Base-by-base conservation (phyloP, 2,329 filamentous ascomycete species). In the Neopestalotiopsis clavispora region DNA sequence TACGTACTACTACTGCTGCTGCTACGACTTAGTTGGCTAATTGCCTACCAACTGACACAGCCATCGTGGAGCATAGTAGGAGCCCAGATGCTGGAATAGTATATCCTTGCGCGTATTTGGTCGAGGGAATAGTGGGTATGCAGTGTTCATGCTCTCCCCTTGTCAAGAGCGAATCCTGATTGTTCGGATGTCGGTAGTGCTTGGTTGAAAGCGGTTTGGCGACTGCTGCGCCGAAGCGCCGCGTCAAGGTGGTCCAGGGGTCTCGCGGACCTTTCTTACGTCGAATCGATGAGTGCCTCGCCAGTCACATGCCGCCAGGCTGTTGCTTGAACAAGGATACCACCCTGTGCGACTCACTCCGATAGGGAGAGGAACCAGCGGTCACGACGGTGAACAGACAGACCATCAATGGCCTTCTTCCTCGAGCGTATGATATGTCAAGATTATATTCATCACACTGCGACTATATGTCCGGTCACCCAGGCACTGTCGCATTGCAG, bases 311-410 rank as follows among this genome's bases (percentile, higher is more conserved):
- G 61, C 61, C 40, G 20, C 61, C n/a, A 64, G 20, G 9, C 40
- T 64, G n/a, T 12, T 64, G 38, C 61, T 40, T 64, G 59, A 38
- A 64, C 61, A 23, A 30, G 61, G 61, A 20, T 64, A 28, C 12
- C n/a, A 45, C 49, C 61, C 61, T 64, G 14, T 64, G 38, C 61
- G 12, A 59, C 30, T 34, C 40, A 49, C 28, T 49, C 40, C 20
- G n/a, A 64, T 49, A 32, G n/a, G n/a, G 23, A 30, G 34, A 28
- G n/a, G 13, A 38, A 40, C 40, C 45, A 38, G 61, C 61, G 61
- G 40, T 64, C 61, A 49, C 28, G 40, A 52, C 14, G 3, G 6
- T 34, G 59, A 20, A 17, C 30, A 62, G 57, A 34, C 34, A 6
- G 23, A 59, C 13, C 57, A 14, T 10, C 17, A 34, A 59, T 34